Base-by-base conservation (phyloP, 2,329 filamentous ascomycete genomes). In the Neonectria faginata region DNA sequence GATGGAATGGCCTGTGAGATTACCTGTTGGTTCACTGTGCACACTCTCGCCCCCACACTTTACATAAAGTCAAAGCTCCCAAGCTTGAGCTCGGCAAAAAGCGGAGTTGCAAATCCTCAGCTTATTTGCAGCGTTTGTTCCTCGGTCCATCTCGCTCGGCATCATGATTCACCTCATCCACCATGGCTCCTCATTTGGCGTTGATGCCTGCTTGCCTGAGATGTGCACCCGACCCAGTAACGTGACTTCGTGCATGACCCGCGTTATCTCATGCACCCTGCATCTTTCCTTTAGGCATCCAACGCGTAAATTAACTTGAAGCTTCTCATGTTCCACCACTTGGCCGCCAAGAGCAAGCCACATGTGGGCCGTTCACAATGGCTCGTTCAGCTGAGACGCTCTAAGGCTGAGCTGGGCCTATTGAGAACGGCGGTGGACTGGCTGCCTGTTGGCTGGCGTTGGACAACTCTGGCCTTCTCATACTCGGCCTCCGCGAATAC, bases 241-340 rank as follows among this genome's bases (percentile, higher is more conserved):
- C 20, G 61, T 66, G 64, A 66, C 52, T 20, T 60, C 67, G 67
- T 56, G 67, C 60, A 11, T 29, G 10, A 16, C 22, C 29, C 68
- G 67, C 44, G 65, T 57, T 33, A n/a, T 41, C 5, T n/a, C 25
- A 7, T 3, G 41, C 33, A 42, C 31, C 18, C 6, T 44, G 52
- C 44, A 20, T 48, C 42, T 42, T 55, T 36, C 18, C 18, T 47
- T 20, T 16, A 50, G 47, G 27, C 47, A 50, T 18, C 47, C 47
- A 11, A 31, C 8, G 27, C 27, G 27, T 20, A 27, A 50, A 50
- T 18, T 18, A 25, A 31, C 25, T 31, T n/a, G 3, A 39, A 18
- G n/a, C 47, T 25, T 25, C 2, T n/a, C 25, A 31, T 14, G 14
- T 16, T 36, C 33, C 10, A 33, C 31, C 31, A 36, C 12, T 18